Base-by-base conservation (phyloP, 495 filamentous ascomycete genomes). In the Penicillium canescens region DNA sequence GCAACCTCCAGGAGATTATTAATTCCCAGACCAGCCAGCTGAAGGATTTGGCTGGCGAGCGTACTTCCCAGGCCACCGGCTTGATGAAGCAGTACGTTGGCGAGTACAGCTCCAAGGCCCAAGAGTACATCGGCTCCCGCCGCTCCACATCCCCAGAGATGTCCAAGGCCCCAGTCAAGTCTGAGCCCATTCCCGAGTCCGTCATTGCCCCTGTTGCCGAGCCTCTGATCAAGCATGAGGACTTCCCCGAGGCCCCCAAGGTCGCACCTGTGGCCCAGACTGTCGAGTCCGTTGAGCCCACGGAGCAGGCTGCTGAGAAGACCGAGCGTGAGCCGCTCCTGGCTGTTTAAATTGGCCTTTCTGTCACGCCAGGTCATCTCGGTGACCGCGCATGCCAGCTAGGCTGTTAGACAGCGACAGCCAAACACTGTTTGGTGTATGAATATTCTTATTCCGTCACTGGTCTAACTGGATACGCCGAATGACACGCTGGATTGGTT, bases 101-200 rank as follows among this genome's bases (percentile, higher is more conserved):
- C 44, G 89, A 95, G 62, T 92, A 94, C 71, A 86, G 88, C 49
- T 76, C 82, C 67, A 94, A 94, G 79, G 93, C 91, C 51, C 87
- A 92, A 68, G 83, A 83, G 50, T 82, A 90, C 71, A 83, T 88
- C 40, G 78, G 78, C 28, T 69, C 56, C 49, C 81, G 79, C 24
- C 77, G 78, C 26, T 77, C 74, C 59, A 77, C 59, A 50, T 76
- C 72, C 65, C 79, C 68, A 9, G 73, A 77, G 61, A 59, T 75
- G 58, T 45, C 74, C 57, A 78, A 77, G 59, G 62, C 65, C 66
- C 70, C 39, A 36, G 50, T 71, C 52, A 76, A 76, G 64, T 64
- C 67, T 42, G 73, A 76, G 57, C 81, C 86, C 58, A 86, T 87
- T 76, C 78, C 86, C 16, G 74, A 79, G 58, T 67, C 72, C 48